Percentiles rank a stretch among this genome's conserved stretches.
Evolutionary conservation across 768 basidiomycete species (phyloP).

Genomic region (Russula griseocarnosa): DNA sequence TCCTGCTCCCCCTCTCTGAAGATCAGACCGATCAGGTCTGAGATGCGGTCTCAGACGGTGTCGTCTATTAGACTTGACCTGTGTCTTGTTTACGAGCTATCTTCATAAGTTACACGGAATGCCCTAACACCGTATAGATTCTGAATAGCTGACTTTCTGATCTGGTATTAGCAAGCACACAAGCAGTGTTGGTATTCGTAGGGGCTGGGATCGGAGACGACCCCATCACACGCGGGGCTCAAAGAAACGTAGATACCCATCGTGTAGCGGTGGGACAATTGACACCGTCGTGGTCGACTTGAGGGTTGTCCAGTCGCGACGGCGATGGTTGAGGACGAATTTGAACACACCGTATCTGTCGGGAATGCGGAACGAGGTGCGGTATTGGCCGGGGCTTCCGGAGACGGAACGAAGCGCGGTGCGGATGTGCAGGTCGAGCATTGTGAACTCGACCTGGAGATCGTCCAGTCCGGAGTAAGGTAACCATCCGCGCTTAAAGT

Average conservation of each 20-base stretch:
- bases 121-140: no score
- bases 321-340: slow-evolving; percentile 86
- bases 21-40: no score
- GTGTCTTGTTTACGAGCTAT: no score
- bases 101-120: no score
- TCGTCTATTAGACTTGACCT: no score
- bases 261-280: slow-evolving; percentile 90
- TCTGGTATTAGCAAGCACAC: no score
- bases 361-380: slow-evolving; percentile 81
- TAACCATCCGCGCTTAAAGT: slow-evolving; percentile 57
- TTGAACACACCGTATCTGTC: slow-evolving; percentile 99
- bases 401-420: slow-evolving; percentile 61
- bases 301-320: slow-evolving; percentile 71
- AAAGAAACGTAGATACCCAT: slow-evolving; percentile 95
- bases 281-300: slow-evolving; percentile 71
- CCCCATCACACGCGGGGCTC: slow-evolving; percentile 91
- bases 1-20: no score
- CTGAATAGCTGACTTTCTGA: no score
- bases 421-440: slow-evolving; percentile 96
- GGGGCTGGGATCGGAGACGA: no score
- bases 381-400: slow-evolving; percentile 62
- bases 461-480: slow-evolving; percentile 71
- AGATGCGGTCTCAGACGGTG: no score
- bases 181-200: no score
- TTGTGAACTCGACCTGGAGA: slow-evolving; percentile 93